Evolutionary conservation across 176 grass and related monocot genomes (phyloP), one percentile per base, ranked within the genome.

Genomic region (Aegilops umbellulata): DNA sequence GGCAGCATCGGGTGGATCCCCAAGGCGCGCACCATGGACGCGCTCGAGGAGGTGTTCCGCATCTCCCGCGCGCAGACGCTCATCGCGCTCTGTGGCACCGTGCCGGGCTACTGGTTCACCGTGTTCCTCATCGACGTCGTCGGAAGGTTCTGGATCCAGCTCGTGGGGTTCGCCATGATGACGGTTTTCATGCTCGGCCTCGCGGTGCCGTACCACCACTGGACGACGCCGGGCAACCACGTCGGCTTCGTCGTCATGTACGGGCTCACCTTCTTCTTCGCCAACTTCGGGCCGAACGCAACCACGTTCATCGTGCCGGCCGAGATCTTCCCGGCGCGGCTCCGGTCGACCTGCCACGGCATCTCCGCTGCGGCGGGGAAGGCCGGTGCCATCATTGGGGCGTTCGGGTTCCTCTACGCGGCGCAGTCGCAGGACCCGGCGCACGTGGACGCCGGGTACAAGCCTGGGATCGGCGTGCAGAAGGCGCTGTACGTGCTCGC

Each of bases 251-350:
- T 69, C 3, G 66, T 69, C 1, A 32, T 69, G 8, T 69, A 69
- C 31, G 66, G 31, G 17, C 66, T 69, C 66, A 69, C 66, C 17
- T 69, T 69, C 66, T 94, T 97, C 83, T 97, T 97, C 74, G 94
- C 94, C 47, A 97, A 94, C 87, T 97, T 97, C 76, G 94, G 95
- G 53, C 92, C 94, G 5, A 97, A 97, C 82, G 69, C 80, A 0
- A 97, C 94, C 5, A 94, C 94, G 3, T 97, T 97, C 86, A 90
- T 97, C 79, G 77, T 94, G 35, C 95, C 95, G 14, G 95, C 95
- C 0, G 67, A 70, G 67, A 70, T 2, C 36, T 97, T 92, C 76
- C 95, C 95, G 22, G 92, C 95, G 5, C 53, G 88, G 22, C 90
- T 97, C n/a, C 78, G 95, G 35, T 94, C 90, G 0, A 97, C 95